Percentiles rank a stretch among this genome's conserved stretches.
Conservation (phyloP, 1,139 yeast species). For the Yamadazyma sp. region DNA sequence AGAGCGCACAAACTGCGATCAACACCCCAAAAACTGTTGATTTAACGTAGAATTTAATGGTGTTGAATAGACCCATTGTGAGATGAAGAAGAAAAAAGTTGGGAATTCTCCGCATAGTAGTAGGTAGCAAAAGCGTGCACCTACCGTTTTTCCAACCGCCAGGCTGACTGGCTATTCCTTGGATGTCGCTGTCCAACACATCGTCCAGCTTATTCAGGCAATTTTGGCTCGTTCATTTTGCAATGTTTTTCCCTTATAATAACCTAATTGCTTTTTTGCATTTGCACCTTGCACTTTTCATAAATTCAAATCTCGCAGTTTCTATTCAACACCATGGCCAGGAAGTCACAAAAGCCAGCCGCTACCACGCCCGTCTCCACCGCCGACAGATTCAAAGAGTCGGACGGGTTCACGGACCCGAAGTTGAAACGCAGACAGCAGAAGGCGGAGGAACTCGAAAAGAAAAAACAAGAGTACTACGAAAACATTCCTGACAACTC, state of each 20-base stretch:
- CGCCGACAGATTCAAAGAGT: conserved; percentile 22
- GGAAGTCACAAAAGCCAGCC: conserved; percentile 11
- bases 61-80: conserved; percentile 7
- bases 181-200: too few species aligned
- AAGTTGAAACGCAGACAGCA: conserved; percentile 4
- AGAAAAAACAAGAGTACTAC: conserved; percentile 7
- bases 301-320: too few species aligned
- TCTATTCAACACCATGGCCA: too few species aligned
- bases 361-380: conserved; percentile 15
- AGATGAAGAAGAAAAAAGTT: not conserved
- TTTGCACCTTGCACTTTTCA: too few species aligned
- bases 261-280: too few species aligned
- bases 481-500: conserved; percentile 6
- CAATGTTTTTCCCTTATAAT: too few species aligned
- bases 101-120: not conserved
- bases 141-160: too few species aligned
- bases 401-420: conserved; percentile 13
- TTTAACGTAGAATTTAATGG: conserved; percentile 51
- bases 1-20: conserved; percentile 61
- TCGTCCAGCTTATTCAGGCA: too few species aligned
- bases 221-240: too few species aligned
- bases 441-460: conserved; percentile 8
- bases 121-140: too few species aligned
- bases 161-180: too few species aligned
- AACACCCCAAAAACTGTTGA: conserved; percentile 53